A percentile compares a stretch with the other conserved stretches of the same genome.
Evolutionary conservation across 2,329 filamentous ascomycete genomes (phyloP).

Genomic region (Xylaria sp.): DNA sequence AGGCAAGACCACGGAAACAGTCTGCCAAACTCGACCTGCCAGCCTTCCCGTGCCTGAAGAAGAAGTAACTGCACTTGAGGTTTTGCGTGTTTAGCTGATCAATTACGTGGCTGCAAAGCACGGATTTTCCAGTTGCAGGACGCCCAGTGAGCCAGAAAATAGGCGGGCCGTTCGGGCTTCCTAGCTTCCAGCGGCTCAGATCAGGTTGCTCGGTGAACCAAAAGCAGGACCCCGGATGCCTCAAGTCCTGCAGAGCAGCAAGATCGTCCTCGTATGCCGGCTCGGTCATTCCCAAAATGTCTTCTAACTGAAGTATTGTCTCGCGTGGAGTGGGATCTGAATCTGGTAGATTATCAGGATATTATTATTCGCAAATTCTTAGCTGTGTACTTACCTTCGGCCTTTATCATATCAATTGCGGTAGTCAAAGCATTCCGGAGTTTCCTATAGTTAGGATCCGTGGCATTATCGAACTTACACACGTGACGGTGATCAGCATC

Average conservation of each 20-base stretch:
- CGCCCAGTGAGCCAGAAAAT: constrained; percentile 43
- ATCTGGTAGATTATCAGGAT: constrained; percentile 14
- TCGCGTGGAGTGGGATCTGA: constrained; percentile 14
- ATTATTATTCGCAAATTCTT: constrained; percentile 11
- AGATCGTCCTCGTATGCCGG: constrained; percentile 34
- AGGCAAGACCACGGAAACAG: constrained; percentile 38
- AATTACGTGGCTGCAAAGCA: constrained; percentile 42
- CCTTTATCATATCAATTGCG: constrained; percentile 36
- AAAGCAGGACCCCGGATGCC: constrained; percentile 39
- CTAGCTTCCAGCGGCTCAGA: constrained; percentile 35
- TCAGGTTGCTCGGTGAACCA: constrained; percentile 38
- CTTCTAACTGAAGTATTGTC: constrained; percentile 24
- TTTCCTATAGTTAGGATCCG: constrained; percentile 42
- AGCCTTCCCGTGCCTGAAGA: constrained; percentile 36
- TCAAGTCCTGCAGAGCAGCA: constrained; percentile 32
- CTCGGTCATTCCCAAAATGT: constrained; percentile 32
- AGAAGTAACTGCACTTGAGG: constrained; percentile 39
- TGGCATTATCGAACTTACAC: constrained; percentile 43
- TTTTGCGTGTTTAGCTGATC: constrained; percentile 32
- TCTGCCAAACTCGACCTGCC: constrained; percentile 34
- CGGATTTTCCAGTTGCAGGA: constrained; percentile 45
- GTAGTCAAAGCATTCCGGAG: constrained; percentile 42
- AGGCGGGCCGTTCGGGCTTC: constrained; percentile 11
- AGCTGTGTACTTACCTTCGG: constrained; percentile 10
- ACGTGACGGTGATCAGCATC: constrained; percentile 45